These are phyloP conservation scores for Trichoderma cornu-damae DNA, from an alignment of 2,329 filamentous ascomycete species.

Conservation along the genomic window DNA sequence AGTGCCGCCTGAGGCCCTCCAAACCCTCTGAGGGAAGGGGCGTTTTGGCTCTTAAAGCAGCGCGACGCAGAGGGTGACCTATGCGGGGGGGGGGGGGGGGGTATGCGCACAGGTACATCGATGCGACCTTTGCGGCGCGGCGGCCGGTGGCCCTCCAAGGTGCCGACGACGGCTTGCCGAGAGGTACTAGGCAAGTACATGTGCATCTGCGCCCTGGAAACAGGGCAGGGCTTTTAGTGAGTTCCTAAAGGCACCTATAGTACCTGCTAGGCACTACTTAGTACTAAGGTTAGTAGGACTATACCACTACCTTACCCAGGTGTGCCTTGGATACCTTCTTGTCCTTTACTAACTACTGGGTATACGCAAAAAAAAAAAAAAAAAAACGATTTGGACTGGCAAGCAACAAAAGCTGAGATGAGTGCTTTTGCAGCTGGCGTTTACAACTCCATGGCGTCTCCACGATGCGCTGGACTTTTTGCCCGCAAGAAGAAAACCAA, in stretches of 20 bases:
- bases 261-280: too few species aligned
- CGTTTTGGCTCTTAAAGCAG: constrained; percentile 13
- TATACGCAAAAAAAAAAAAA: too few species aligned
- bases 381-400: too few species aligned
- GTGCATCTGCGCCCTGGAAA: not conserved
- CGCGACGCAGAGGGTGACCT: constrained; percentile 10
- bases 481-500: not conserved
- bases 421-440: too few species aligned
- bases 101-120: constrained; percentile 6
- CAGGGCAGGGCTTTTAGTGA: constrained; percentile 1
- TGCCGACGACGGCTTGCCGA: not conserved
- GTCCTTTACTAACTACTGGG: too few species aligned
- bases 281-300: too few species aligned
- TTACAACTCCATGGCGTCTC: too few species aligned
- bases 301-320: too few species aligned
- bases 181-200: not conserved
- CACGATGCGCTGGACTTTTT: too few species aligned
- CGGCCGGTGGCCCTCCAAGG: not conserved
- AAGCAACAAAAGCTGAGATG: not conserved
- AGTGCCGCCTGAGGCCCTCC: not conserved
- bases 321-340: too few species aligned
- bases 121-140: constrained; percentile 9
- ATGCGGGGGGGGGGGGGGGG: not conserved
- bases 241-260: too few species aligned
- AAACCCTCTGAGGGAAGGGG: constrained; percentile 7